phyloP scores from a whole-genome alignment of 371 early-diverging fungal species.

The Rhizopus microsporus region DNA sequence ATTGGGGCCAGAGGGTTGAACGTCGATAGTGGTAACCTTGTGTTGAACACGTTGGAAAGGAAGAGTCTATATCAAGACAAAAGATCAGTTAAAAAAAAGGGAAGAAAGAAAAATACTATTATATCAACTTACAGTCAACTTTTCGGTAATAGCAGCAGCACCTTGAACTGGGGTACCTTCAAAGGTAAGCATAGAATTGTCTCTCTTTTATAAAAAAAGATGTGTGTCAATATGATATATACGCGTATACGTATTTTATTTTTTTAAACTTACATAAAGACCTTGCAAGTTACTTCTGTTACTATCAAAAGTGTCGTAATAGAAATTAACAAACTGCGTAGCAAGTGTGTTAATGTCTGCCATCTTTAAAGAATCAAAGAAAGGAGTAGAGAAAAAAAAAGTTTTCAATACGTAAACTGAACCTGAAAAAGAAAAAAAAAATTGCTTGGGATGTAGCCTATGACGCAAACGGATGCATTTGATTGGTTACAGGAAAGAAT shows the following conservation, averaged over 20 bases:
- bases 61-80: conserved; percentile 54
- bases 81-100: not conserved
- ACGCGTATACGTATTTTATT: not conserved
- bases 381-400: conserved; percentile 5
- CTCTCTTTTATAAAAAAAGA: conserved; percentile 54
- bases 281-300: conserved; percentile 60
- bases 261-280: conserved; percentile 75
- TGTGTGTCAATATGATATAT: not conserved
- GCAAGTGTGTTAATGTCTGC: conserved; percentile 55
- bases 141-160: conserved; percentile 64
- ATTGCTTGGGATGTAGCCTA: not conserved
- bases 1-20: conserved; percentile 69
- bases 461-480: not conserved
- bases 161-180: conserved; percentile 75
- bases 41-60: conserved; percentile 80
- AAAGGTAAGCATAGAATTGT: conserved; percentile 83
- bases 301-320: conserved; percentile 83
- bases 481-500: conserved; percentile 11
- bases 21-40: conserved; percentile 71
- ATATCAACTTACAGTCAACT: conserved; percentile 70
- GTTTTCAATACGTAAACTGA: not conserved
- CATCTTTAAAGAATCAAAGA: conserved; percentile 9
- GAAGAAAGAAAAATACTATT: conserved; percentile 1
- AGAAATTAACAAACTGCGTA: conserved; percentile 74
- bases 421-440: not conserved